Evolutionary conservation across 1,139 yeast genomes (phyloP).

Genomic region (Citeromyces hawaiiensis): DNA sequence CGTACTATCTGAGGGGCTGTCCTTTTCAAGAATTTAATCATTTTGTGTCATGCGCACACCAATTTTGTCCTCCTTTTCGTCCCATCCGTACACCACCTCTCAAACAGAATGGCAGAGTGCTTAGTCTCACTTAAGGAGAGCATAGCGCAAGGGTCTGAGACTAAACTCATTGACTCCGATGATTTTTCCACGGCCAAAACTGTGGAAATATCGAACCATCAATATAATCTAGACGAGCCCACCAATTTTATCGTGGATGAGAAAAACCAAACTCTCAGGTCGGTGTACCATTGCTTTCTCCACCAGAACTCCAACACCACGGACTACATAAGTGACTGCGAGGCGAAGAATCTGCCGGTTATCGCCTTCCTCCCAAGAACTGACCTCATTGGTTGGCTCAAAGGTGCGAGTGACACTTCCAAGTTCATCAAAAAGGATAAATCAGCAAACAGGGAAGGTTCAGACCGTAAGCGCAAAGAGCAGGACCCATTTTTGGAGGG

Average conservation of each 20-base stretch:
- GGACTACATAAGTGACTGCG: slow-evolving; percentile 70
- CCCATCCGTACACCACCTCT: not conserved
- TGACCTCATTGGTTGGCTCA: slow-evolving; percentile 71
- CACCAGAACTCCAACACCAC: slow-evolving; percentile 66
- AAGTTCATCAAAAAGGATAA: slow-evolving; percentile 26
- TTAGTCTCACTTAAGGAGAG: not conserved
- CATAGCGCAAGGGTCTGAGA: not conserved
- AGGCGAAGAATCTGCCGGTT: slow-evolving; percentile 48
- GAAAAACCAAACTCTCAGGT: slow-evolving; percentile 12
- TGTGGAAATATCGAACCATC: slow-evolving; percentile 11
- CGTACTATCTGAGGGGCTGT: not conserved
- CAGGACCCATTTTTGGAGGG: slow-evolving; percentile 45
- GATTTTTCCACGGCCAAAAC: slow-evolving; percentile 14
- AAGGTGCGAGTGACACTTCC: slow-evolving; percentile 49
- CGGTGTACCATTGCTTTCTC: slow-evolving; percentile 69
- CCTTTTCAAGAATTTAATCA: not conserved
- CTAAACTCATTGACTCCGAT: slow-evolving; percentile 2
- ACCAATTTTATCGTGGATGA: slow-evolving; percentile 49
- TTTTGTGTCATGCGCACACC: no score
- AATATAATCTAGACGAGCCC: slow-evolving; percentile 22
- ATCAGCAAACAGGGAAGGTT: slow-evolving; percentile 3
- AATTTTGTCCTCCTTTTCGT: no score
- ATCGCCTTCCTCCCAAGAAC: slow-evolving; percentile 80
- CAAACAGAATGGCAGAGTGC: not conserved
- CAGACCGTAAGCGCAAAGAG: slow-evolving; percentile 17